Percentiles rank a stretch among this genome's conserved stretches.
These are phyloP conservation scores for Vitis rupestris DNA, from an alignment of 164 flowering plant species.

Conservation along the genomic window DNA sequence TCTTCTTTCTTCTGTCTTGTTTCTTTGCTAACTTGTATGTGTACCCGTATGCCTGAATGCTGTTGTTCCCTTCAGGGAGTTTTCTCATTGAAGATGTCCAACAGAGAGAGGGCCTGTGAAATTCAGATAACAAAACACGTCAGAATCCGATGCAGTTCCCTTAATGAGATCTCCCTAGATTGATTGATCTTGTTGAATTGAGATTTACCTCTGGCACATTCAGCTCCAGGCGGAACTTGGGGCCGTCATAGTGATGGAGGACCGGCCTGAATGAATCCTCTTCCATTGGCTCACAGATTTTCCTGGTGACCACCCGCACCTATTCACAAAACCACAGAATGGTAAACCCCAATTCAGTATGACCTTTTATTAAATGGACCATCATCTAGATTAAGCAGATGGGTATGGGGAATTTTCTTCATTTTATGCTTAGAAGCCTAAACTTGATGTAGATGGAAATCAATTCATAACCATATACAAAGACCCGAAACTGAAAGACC, in stretches of 20 bases:
- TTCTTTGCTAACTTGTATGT: conserved; percentile 2
- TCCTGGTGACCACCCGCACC: conserved; percentile 79
- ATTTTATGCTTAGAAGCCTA: too few relatives aligned
- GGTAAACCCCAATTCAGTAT: not conserved
- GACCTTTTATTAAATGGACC: too few relatives aligned
- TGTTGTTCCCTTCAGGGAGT: conserved; percentile 9
- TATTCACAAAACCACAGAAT: conserved; percentile 14
- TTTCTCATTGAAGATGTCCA: conserved; percentile 54
- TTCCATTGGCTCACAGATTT: conserved; percentile 76
- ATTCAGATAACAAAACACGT: conserved; percentile 3
- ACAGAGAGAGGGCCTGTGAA: conserved; percentile 62
- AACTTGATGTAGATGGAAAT: too few relatives aligned
- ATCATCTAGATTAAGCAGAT: too few relatives aligned
- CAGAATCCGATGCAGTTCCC: too few relatives aligned
- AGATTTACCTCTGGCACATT: conserved; percentile 76
- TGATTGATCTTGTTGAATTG: not conserved
- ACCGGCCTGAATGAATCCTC: conserved; percentile 97
- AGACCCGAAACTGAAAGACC: too few relatives aligned
- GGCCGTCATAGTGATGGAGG: conserved; percentile 97
- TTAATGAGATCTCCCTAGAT: not conserved
- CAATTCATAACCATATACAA: too few relatives aligned
- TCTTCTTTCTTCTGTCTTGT: too few relatives aligned
- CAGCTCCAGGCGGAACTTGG: conserved; percentile 95
- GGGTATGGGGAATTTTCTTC: too few relatives aligned
- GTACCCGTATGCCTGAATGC: not conserved